Evolutionary conservation across 805 yeast genomes (phyloP).

Genomic region (Ogataea minuta): DNA sequence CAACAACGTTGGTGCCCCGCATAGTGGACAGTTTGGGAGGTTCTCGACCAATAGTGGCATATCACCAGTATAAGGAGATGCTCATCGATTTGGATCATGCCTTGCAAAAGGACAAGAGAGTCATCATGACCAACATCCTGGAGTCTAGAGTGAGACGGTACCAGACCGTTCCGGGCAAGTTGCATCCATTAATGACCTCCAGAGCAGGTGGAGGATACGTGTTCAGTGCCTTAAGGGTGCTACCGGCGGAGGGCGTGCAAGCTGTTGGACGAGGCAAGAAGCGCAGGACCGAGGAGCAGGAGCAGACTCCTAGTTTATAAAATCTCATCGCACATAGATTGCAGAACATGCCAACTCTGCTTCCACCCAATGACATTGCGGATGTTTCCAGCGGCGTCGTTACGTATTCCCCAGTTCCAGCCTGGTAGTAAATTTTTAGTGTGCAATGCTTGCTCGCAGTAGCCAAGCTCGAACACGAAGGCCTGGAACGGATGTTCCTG

Average conservation of each 20-base stretch:
- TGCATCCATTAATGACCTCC: slow-evolving; percentile 94
- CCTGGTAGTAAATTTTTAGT: slow-evolving; percentile 11
- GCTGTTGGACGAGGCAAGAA: slow-evolving; percentile 68
- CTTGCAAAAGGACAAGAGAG: slow-evolving; percentile 63
- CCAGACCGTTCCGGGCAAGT: slow-evolving; percentile 90
- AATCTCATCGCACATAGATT: slow-evolving; percentile 18
- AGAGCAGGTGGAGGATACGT: slow-evolving; percentile 91
- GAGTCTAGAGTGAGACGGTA: slow-evolving; percentile 83
- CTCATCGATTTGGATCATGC: slow-evolving; percentile 70
- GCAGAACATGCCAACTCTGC: slow-evolving; percentile 11
- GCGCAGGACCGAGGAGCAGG: slow-evolving; percentile 31
- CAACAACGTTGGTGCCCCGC: slow-evolving; percentile 60
- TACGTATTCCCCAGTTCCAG: slow-evolving; percentile 46
- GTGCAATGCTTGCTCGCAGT: slow-evolving; percentile 48
- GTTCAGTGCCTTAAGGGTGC: slow-evolving; percentile 73
- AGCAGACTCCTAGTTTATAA: slow-evolving; percentile 7
- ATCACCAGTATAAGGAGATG: slow-evolving; percentile 76
- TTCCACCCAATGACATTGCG: slow-evolving; percentile 69
- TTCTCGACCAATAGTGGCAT: slow-evolving; percentile 81
- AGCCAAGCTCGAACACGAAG: slow-evolving; percentile 79
- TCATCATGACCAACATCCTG: slow-evolving; percentile 77
- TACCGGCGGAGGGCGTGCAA: slow-evolving; percentile 61
- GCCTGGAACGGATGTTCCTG: slow-evolving; percentile 43
- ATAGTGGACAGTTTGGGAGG: slow-evolving; percentile 72
- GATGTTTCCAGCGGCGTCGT: slow-evolving; percentile 50